Base-by-base conservation (phyloP, 192 early-diverging fungal genomes). In the Pilobolus umbonatus region DNA sequence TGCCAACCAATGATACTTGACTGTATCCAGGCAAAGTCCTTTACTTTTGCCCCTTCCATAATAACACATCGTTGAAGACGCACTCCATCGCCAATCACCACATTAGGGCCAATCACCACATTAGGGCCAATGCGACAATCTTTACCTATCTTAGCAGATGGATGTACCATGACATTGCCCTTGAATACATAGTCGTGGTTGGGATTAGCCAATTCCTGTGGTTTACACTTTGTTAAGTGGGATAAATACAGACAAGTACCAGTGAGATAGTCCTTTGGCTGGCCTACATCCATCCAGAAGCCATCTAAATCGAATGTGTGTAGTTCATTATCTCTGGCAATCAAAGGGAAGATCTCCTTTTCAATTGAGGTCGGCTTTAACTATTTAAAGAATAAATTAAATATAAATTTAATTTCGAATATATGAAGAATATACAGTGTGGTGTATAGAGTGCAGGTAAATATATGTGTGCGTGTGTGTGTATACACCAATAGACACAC, bases 221-320 rank as follows among this genome's bases (percentile, higher is more conserved):
- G 93, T 39, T 76, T 74, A 62, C 78, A 79, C 78, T 94, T 88
- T 66, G 83, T 68, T 56, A 99, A 56, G 59, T 90, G 88, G 21
- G 82, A 71, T 48, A 99, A 84, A 73, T 97, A 98, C 49, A 99
- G 80, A 53, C 91, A 92, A 22, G 92, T 93, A 24, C 97, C 97
- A 4, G 87, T 93, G 67, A 99, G 79, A 72, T 88, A 99, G 73
- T 99, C 97, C 74, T 95, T 96, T 52, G 97, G 97, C 73, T 99
- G 97, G 34, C 97, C 97, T 57, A 99, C 95, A 71, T 99, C 97
- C 87, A 94, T 94, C 97, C 97, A 99, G 84, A 90, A 98, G 61
- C 94, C 94, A 39, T 91, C 88, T 47, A 99, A 82, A 30, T 92
- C 90, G 68, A 95, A 95, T 21, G 90, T 83, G 80, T 97, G 93